Evolutionary conservation across 257 asterid species (phyloP).

Genomic region (Jacaranda mimosifolia): DNA sequence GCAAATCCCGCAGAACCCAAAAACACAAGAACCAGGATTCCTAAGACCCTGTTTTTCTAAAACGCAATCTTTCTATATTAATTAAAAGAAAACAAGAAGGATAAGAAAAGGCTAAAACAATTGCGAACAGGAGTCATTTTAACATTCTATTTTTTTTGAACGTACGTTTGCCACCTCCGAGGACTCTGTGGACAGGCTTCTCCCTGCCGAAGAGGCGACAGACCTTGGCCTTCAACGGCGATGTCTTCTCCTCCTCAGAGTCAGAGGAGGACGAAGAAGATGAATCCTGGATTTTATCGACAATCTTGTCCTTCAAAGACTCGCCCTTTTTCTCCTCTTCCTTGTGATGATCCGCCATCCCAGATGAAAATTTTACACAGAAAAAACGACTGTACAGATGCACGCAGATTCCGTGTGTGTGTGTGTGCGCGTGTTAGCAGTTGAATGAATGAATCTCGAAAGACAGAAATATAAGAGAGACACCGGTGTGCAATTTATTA

Average conservation of each 20-base stretch:
- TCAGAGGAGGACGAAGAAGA: slow-evolving; percentile 69
- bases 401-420: slow-evolving; percentile 30
- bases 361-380: slow-evolving; percentile 1
- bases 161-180: slow-evolving; percentile 90
- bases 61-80: background rate
- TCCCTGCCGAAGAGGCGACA: slow-evolving; percentile 79
- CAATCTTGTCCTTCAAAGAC: slow-evolving; percentile 58
- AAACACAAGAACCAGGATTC: background rate
- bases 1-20: background rate
- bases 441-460: slow-evolving; percentile 39
- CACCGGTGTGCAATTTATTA: background rate
- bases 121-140: background rate
- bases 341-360: slow-evolving; percentile 73
- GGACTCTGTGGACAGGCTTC: slow-evolving; percentile 71
- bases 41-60: background rate
- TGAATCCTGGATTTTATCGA: slow-evolving; percentile 56
- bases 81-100: background rate
- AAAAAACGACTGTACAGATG: background rate
- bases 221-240: slow-evolving; percentile 59
- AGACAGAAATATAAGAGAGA: background rate
- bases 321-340: slow-evolving; percentile 67
- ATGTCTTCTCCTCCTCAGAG: slow-evolving; percentile 56
- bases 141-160: background rate
- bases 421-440: background rate
- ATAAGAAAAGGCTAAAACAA: background rate